Evolutionary conservation across 1,139 yeast genomes (phyloP).

Genomic region (Starmera stellimalicola): DNA sequence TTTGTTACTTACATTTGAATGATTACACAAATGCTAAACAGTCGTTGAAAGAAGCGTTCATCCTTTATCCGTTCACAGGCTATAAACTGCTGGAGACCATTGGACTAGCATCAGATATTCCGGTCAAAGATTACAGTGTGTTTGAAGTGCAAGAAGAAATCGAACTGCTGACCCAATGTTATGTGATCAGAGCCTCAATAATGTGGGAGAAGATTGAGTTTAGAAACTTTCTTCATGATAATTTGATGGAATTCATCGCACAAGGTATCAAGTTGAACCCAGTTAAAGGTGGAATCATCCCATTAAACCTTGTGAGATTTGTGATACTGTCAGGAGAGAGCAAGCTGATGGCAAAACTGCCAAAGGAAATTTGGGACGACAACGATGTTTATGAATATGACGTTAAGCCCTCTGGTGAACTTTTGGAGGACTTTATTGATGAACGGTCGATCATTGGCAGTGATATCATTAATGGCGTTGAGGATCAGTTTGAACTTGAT

Average conservation of each 20-base stretch:
- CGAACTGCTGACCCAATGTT: conserved; percentile 39
- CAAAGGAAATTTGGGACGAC: conserved; percentile 49
- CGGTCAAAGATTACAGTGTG: conserved; percentile 15
- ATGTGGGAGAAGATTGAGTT: conserved; percentile 41
- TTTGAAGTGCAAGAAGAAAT: conserved; percentile 22
- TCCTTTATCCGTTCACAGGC: conserved; percentile 52
- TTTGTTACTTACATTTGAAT: conserved; percentile 39
- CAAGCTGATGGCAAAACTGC: conserved; percentile 59
- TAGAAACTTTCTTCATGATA: conserved; percentile 38
- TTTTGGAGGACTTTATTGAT: conserved; percentile 29
- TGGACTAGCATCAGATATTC: conserved; percentile 18
- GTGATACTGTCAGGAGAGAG: conserved; percentile 64
- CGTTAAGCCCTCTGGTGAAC: conserved; percentile 41
- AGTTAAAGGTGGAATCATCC: conserved; percentile 28
- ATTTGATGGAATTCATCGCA: conserved; percentile 30
- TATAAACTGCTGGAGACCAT: conserved; percentile 36
- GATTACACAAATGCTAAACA: conserved; percentile 35
- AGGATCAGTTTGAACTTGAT: conserved; percentile 9
- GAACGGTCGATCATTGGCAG: conserved; percentile 16
- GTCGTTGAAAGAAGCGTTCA: conserved; percentile 41
- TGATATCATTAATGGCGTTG: conserved; percentile 12
- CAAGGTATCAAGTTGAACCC: conserved; percentile 7
- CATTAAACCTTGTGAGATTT: conserved; percentile 53
- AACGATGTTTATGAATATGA: conserved; percentile 63
- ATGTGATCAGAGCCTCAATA: conserved; percentile 38